Evolutionary conservation across 1,284 basidiomycete genomes (phyloP), one percentile per base, ranked within the genome.

Genomic region (Irpex rosettiformis): DNA sequence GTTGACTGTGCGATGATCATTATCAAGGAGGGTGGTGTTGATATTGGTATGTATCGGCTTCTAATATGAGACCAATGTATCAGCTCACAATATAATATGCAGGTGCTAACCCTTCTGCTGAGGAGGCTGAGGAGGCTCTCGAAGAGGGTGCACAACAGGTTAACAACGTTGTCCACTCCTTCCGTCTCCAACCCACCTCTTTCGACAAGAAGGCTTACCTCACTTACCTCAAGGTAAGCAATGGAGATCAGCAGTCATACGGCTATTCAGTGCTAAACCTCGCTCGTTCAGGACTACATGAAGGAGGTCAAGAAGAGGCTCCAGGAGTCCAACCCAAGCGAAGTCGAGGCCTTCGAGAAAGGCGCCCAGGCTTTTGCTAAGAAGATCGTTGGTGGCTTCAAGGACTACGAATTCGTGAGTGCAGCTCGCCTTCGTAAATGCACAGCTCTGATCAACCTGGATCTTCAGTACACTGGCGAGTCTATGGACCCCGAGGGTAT

Each of bases 141-240:
- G 96, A 94, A 73, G 89, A 92, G 16, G 93, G 91, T 65, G 82
- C 86, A 30, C 47, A 59, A 18, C 79, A 80, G 64, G 90, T 97
- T 72, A 99, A 96, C 88, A 94, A 99, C 77, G 82, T 99, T 66
- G 89, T 89, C 62, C 79, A 95, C 81, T 94, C 94, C 54, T 96
- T 96, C 88, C 90, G 95, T 70, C 89, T 99, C 62, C 85, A 93
- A 71, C 52, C 74, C 40, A 96, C 94, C 28, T 42, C 70, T 6
- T 99, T 97, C 75, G 95, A 98, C 80, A 99, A 98, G 79, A 98
- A 98, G 78, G 75, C 77, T 42, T 99, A 85, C 79, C 78, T 95
- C 52, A 75, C 81, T 47, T 89, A 96, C 77, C 85, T 99, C 71
- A 99, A 98, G 84, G 93, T 87, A 53, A 30, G 69, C 58, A 4